A percentile compares a stretch with the other conserved stretches of the same genome.
Conservation (phyloP, 805 yeast species). For the Wickerhamiella hasegawae region DNA sequence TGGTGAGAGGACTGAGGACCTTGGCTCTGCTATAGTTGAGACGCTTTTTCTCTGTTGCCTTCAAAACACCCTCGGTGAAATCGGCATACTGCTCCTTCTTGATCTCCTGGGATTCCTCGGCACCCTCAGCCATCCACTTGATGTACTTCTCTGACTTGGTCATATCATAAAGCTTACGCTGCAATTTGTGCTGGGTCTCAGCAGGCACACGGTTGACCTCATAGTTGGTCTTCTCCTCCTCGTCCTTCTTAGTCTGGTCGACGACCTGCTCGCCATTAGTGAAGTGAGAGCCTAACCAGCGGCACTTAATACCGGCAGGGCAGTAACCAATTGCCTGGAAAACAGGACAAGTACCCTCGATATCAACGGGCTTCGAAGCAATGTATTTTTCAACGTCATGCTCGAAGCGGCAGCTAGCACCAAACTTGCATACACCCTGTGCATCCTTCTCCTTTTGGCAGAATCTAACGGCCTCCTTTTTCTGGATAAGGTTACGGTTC, state of each 20-base stretch:
- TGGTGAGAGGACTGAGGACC: conserved; percentile 88
- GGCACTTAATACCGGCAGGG: conserved; percentile 82
- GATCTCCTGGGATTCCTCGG: conserved; percentile 25
- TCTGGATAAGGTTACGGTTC: conserved; percentile 12
- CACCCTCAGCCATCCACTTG: conserved; percentile 42
- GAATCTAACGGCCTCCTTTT: conserved; percentile 11
- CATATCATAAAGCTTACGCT: conserved; percentile 47
- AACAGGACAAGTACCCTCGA: conserved; percentile 74
- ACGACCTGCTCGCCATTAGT: conserved; percentile 26
- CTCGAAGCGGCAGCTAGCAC: conserved; percentile 53
- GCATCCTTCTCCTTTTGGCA: conserved; percentile 11
- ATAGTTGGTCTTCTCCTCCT: conserved; percentile 23
- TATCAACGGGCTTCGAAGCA: conserved; percentile 48
- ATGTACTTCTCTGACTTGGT: conserved; percentile 40
- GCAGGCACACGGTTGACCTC: conserved; percentile 51
- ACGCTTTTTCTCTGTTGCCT: conserved; percentile 65
- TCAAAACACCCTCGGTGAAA: conserved; percentile 66
- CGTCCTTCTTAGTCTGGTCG: conserved; percentile 28
- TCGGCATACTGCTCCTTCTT: conserved; percentile 21
- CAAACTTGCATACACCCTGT: conserved; percentile 32
- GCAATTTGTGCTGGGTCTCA: conserved; percentile 32
- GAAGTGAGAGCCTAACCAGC: conserved; percentile 70
- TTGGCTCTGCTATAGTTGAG: conserved; percentile 56
- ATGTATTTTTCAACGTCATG: conserved; percentile 63
- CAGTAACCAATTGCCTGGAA: conserved; percentile 70